These are phyloP conservation scores for Chrysanthemum lavandulifolium DNA, from an alignment of 129 eudicot species.

Conservation along the genomic window DNA sequence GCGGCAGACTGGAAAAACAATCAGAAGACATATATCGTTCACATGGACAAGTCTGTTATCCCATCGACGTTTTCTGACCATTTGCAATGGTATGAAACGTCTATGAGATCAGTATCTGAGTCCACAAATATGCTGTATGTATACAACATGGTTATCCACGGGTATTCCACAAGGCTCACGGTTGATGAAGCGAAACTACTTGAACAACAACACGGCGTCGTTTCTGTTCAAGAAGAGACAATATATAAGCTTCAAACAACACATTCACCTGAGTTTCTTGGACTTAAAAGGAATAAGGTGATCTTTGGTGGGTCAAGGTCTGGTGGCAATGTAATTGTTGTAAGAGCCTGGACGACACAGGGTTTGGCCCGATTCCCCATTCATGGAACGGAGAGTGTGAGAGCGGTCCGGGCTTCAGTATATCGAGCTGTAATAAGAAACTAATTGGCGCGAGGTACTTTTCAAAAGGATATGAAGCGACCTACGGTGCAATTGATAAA, in stretches of 20 bases:
- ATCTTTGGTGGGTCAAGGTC: slow-evolving; percentile 24
- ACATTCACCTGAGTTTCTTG: slow-evolving; percentile 65
- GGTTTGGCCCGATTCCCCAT: slow-evolving; percentile 59
- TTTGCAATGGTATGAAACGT: slow-evolving; percentile 59
- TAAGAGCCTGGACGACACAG: slow-evolving; percentile 54
- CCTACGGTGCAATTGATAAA: slow-evolving; percentile 57
- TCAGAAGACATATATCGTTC: slow-evolving; percentile 60
- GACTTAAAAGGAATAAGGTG: slow-evolving; percentile 37
- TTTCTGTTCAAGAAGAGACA: slow-evolving; percentile 15
- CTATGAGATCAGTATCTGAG: slow-evolving; percentile 48
- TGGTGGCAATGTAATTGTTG: slow-evolving; percentile 59
- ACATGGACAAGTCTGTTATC: slow-evolving; percentile 68
- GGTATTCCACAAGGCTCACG: slow-evolving; percentile 61
- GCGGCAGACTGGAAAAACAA: slow-evolving; percentile 30
- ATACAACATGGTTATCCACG: slow-evolving; percentile 64
- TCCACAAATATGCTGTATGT: slow-evolving; percentile 56
- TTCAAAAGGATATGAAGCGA: slow-evolving; percentile 59
- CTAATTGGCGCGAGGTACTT: slow-evolving; percentile 68
- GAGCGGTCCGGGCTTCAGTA: slow-evolving; percentile 53
- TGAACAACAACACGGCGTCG: slow-evolving; percentile 31
- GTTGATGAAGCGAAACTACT: slow-evolving; percentile 66
- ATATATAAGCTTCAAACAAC: slow-evolving; percentile 64
- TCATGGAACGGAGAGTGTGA: slow-evolving; percentile 80
- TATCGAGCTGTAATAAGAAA: slow-evolving; percentile 56
- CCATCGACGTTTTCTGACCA: slow-evolving; percentile 54